These are phyloP conservation scores for Rosellinia necatrix DNA, from an alignment of 2,329 filamentous ascomycete species.

Conservation along the genomic window DNA sequence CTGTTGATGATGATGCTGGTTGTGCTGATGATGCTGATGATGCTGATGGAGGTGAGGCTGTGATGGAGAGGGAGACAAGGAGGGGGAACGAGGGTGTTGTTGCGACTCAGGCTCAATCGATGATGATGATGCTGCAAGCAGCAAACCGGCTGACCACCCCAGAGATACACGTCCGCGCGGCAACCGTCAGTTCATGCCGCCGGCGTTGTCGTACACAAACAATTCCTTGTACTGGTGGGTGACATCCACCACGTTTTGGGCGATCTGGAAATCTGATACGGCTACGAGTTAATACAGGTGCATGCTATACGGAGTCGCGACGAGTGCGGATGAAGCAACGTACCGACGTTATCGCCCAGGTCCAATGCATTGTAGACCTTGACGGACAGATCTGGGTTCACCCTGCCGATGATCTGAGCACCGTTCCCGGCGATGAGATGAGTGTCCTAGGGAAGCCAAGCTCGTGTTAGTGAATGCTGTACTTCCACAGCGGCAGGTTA, in stretches of 20 bases:
- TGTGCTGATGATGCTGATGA: conserved; percentile 3
- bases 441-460: conserved; percentile 60
- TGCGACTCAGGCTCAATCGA: conserved; percentile 23
- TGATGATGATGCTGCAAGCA: conserved; percentile 21
- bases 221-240: conserved; percentile 82
- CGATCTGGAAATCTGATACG: conserved; percentile 71
- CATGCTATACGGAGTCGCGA: not conserved
- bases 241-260: conserved; percentile 79
- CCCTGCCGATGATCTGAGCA: conserved; percentile 80
- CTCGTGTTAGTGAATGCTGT: conserved; percentile 7
- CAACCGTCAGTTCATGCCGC: conserved; percentile 42
- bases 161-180: conserved; percentile 44
- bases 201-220: conserved; percentile 66
- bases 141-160: conserved; percentile 45
- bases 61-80: too few species aligned
- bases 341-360: conserved; percentile 71
- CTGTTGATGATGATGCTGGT: conserved; percentile 4
- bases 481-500: not conserved
- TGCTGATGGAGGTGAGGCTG: conserved; percentile 5
- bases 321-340: conserved; percentile 41
- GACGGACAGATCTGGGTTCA: conserved; percentile 72
- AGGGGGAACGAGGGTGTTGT: conserved; percentile 19
- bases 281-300: conserved; percentile 15
- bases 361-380: conserved; percentile 73
- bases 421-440: conserved; percentile 72